Evolutionary conservation across 371 early-diverging fungal genomes (phyloP), one percentile per base, ranked within the genome.

Genomic region (Rhizopus sp.): DNA sequence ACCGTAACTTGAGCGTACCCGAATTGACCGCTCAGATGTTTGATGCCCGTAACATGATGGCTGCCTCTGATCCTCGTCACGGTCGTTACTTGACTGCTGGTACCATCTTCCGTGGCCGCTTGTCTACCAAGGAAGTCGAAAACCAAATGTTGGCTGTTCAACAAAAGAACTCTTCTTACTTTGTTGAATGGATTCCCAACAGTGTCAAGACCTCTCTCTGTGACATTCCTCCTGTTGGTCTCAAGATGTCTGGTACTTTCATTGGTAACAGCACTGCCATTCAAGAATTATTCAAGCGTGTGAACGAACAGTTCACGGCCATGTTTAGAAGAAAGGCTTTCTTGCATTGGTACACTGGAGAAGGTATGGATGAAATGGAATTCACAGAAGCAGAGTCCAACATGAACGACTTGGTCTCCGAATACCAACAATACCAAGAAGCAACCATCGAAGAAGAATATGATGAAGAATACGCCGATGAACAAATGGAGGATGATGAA

Each of bases 121-220:
- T 98, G 72, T 94, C 95, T 10, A 98, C 96, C 87, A 97, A 96
- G 84, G 99, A 99, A 72, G 96, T 98, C 17, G 99, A 99, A 63
- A 96, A 97, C 84, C 99, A 99, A 82, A 96, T 99, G 98, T 81
- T 94, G 61, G 88, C 85, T 67, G 89, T 94, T 46, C 96, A 96
- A 73, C 90, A 89, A 71, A 95, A 93, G 87, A 96, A 95, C 86
- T 88, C 90, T 35, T 84, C 92, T n/a, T 92, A 94, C 87, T 99
- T 99, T 80, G 99, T 98, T 42, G 99, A 98, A 74, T 99, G 99
- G 99, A 98, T 99, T 70, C 99, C 99, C 66, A 96, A 94, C 89
- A 97, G 96, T 80, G 95, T 97, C 73, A 97, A 99, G 85, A 96
- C 97, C 7, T 94, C 97, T 57, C 94, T 97, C 35, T 99, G 99